Base-by-base conservation (phyloP, 2,329 filamentous ascomycete species). In the Penicillium brevicompactum region DNA sequence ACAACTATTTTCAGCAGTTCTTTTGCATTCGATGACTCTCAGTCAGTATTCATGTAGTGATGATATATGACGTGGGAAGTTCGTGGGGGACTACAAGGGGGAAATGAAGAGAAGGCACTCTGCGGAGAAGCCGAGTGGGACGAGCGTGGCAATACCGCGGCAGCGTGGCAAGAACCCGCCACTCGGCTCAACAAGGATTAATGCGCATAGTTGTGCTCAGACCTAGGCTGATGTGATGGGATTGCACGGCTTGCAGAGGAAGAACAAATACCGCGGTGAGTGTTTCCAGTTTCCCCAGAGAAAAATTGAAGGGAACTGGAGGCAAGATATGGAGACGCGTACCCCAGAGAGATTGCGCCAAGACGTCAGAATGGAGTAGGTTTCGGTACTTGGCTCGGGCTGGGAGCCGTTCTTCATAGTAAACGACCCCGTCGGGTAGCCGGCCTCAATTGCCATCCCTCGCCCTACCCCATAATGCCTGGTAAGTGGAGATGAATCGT, bases 361-460 rank as follows among this genome's bases (percentile, higher is more conserved):
- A 49, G 48, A 6, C 40, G 46, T 31, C 46, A 41, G 22, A 45
- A 24, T 24, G 13, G 5, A 43, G 38, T 21, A 11, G 2, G 7
- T 34, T 34, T 60, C 60, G 61, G 61, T 59, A 64, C 55, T 64
- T 64, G 54, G 30, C 31, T 34, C 48, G 45, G 30, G 27, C 10
- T 32, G 10, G 18, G 27, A 55, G 56, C 54, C 49, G 43, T 34
- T n/a, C 7, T 21, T 27, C 18, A 32, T 37, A 51, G 42, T 27
- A 31, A 38, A n/a, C 46, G 44, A 31, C 34, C 31, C 14, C 37
- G 27, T 61, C 62, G 58, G 56, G 37, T 58, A 62, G 57, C 62
- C 60, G 62, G 57, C 31, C 22, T 57, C 50, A 63, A 63, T 32
- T 64, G 62, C 60, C 60, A 37, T 13, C 6, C 13, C 34, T n/a